These are phyloP conservation scores for Porogramme epimiltina DNA, from an alignment of 1,284 basidiomycete genomes.

Conservation along the genomic window DNA sequence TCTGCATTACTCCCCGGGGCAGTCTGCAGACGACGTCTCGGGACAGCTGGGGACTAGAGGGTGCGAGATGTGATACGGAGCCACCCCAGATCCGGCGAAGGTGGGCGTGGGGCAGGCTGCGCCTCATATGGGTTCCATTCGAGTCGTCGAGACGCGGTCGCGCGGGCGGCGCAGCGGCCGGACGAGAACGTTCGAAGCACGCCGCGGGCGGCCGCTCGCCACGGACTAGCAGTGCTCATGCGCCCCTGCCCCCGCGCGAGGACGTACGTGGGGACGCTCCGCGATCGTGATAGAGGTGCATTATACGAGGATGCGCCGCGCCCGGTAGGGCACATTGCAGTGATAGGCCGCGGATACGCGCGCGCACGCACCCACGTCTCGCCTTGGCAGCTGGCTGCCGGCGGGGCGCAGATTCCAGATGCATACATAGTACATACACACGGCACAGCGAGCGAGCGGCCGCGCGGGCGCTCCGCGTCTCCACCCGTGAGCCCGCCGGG, in stretches of 20 bases:
- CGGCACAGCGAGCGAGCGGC: no score
- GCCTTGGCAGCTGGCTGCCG: no score
- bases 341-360: background rate
- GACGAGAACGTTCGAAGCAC: background rate
- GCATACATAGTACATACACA: no score
- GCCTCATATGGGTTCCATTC: constrained; percentile 6
- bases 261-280: constrained; percentile 1
- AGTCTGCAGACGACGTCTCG: no score
- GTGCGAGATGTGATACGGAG: constrained; percentile 14
- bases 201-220: constrained; percentile 4
- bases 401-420: no score
- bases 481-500: constrained; percentile 4
- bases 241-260: constrained; percentile 1
- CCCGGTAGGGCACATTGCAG: background rate
- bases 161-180: background rate
- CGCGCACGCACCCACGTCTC: no score
- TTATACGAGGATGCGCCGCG: background rate
- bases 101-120: constrained; percentile 12
- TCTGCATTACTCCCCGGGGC: no score
- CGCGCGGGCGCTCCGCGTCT: constrained; percentile 8
- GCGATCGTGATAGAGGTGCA: constrained; percentile 6
- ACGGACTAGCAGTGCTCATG: background rate
- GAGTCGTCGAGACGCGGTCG: constrained; percentile 3
- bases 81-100: constrained; percentile 13
- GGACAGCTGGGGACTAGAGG: no score